Base-by-base conservation (phyloP, 2,329 filamentous ascomycete genomes). In the Xylariaceae sp. region DNA sequence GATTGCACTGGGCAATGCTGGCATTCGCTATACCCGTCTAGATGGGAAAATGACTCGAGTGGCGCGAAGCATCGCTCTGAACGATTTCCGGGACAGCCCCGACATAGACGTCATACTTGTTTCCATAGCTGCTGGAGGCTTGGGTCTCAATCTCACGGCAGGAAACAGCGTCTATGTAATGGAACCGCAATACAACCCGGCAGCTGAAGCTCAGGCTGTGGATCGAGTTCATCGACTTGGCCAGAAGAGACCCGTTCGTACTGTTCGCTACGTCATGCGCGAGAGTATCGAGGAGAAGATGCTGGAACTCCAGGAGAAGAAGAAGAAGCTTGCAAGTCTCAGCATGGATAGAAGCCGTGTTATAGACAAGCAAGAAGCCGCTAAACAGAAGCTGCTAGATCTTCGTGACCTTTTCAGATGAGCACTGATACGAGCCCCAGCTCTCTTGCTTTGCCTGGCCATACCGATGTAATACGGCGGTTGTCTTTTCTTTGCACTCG, bases 171-270 rank as follows among this genome's bases (percentile, higher is more conserved):
- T 95, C 12, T 97, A 94, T 66, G 87, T 97, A 61, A 97, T 99
- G 92, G 94, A 99, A 67, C 94, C 94, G 5, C 91, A 96, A 65
- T 99, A 92, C 73, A 99, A 99, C 63, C 94, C 94, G 0, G 91
- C 90, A 0, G 90, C 91, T 0, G 92, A 99, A 68, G 89, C 90
- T 5, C 94, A 99, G 70, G 94, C 94, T 2, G 80, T 97, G 7
- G 94, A 97, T 66, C 89, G 94, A 30, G 89, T 99, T 6, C 91
- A 96, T 67, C 85, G 91, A 15, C 75, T 96, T 1, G 91, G 94
- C 0, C 94, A 99, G 73, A 94, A 82, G 60, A 79, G 94, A n/a
- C 81, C 85, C 11, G 94, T 99, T 0, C 80, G 81, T n/a, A 95
- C 90, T 1, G 84, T 89, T 35, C 83, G 91, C 35, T 97, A 89